These are phyloP conservation scores for Debaryomyces robertsiae DNA, from an alignment of 1,139 yeast genomes.

Conservation along the genomic window DNA sequence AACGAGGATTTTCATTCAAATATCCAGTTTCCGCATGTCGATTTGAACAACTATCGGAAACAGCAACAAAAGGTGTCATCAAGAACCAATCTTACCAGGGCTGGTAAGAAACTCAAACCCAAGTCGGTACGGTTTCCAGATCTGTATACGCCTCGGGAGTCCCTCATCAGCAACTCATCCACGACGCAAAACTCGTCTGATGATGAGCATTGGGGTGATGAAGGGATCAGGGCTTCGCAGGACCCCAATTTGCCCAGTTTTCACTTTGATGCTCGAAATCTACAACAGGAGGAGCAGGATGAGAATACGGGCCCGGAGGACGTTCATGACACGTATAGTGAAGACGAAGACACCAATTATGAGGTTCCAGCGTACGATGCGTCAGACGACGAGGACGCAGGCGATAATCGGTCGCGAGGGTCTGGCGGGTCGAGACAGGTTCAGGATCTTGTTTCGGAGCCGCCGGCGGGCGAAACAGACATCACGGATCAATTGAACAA, in stretches of 20 bases:
- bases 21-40: constrained; percentile 33
- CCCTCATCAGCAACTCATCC: constrained; percentile 29
- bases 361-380: background rate
- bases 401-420: background rate
- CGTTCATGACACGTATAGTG: constrained; percentile 12
- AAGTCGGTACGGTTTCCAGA: constrained; percentile 36
- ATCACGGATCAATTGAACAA: constrained; percentile 26
- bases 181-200: constrained; percentile 28
- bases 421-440: background rate
- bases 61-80: constrained; percentile 25
- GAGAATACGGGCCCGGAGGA: constrained; percentile 12
- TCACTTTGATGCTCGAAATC: constrained; percentile 9
- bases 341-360: constrained; percentile 8
- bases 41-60: constrained; percentile 25
- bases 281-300: constrained; percentile 8
- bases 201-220: constrained; percentile 18
- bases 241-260: constrained; percentile 23
- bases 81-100: constrained; percentile 32
- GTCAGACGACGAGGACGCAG: background rate
- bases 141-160: constrained; percentile 27
- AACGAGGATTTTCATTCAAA: constrained; percentile 23
- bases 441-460: constrained; percentile 11
- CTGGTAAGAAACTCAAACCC: constrained; percentile 32
- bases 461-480: constrained; percentile 17
- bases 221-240: constrained; percentile 12